Percentiles rank a stretch among this genome's conserved stretches.
Conservation (phyloP, 2,329 filamentous ascomycete species). For the Alternaria novae-zelandiae region DNA sequence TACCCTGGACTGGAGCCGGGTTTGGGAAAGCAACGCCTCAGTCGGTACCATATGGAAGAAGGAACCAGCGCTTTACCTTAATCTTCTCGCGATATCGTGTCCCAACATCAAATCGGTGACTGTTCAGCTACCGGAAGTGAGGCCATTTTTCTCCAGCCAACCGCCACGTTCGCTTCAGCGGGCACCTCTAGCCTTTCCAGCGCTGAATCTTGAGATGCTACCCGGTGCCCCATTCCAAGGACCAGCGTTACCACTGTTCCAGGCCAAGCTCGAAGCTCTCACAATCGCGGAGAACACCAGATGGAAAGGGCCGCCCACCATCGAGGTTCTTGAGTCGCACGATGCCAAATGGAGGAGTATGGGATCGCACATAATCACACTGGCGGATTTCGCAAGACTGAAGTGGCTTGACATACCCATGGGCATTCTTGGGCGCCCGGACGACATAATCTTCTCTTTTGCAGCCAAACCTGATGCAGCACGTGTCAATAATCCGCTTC, state of each 20-base stretch:
- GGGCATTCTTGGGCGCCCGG: conserved; percentile 8
- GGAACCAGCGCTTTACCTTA: conserved; percentile 14
- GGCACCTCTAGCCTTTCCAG: background rate
- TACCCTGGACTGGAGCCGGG: background rate
- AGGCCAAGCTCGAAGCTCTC: conserved; percentile 15
- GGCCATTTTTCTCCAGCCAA: background rate
- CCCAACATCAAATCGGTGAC: conserved; percentile 19
- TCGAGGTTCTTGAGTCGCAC: conserved; percentile 11
- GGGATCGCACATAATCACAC: conserved; percentile 20
- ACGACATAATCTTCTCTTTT: conserved; percentile 5
- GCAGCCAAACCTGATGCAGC: background rate
- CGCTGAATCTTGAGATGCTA: conserved; percentile 2
- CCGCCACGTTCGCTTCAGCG: background rate
- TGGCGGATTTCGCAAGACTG: conserved; percentile 6
- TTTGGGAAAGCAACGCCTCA: background rate
- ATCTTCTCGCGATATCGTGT: conserved; percentile 15
- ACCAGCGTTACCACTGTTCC: conserved; percentile 3
- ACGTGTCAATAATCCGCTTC: background rate
- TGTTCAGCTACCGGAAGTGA: conserved; percentile 15
- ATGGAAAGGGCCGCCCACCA: conserved; percentile 14
- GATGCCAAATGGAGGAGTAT: conserved; percentile 14
- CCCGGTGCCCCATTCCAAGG: conserved; percentile 14
- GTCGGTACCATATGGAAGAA: conserved; percentile 3
- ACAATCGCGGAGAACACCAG: conserved; percentile 12
- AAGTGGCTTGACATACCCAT: conserved; percentile 16